phyloP scores from a whole-genome alignment of 768 basidiomycete species.

The Amanita thiersii region DNA sequence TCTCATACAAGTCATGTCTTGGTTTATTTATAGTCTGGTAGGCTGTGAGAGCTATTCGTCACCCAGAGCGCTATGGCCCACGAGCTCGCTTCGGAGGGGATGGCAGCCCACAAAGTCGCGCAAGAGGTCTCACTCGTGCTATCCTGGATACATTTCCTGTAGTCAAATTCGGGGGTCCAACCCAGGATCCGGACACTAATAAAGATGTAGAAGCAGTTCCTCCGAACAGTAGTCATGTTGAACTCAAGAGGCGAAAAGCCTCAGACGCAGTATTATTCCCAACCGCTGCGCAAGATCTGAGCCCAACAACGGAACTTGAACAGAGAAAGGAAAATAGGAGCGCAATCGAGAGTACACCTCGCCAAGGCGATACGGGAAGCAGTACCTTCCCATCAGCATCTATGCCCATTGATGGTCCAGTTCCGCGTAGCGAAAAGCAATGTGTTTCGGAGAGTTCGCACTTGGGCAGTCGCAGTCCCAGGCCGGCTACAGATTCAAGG shows the following conservation, averaged over 20 bases:
- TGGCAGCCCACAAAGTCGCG: constrained; percentile 52
- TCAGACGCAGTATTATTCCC: too few species aligned
- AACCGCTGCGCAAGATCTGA: not conserved
- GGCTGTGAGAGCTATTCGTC: constrained; percentile 75
- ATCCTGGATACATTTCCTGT: constrained; percentile 95
- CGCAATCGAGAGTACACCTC: too few species aligned
- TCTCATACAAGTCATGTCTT: not conserved
- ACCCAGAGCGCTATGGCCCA: constrained; percentile 90
- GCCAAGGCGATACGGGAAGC: not conserved
- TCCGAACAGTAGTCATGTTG: constrained; percentile 1
- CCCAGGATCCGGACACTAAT: constrained; percentile 6
- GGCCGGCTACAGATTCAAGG: constrained; percentile 10
- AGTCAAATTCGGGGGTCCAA: constrained; percentile 63
- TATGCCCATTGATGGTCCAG: too few species aligned
- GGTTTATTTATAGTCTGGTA: constrained; percentile 18
- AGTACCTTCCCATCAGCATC: not conserved
- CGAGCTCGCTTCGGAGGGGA: constrained; percentile 35
- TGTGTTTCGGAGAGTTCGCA: too few species aligned
- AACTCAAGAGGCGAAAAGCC: constrained; percentile 16
- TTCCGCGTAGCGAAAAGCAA: too few species aligned
- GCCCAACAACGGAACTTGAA: too few species aligned
- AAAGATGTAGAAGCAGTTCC: constrained; percentile 21
- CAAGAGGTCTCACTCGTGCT: constrained; percentile 82
- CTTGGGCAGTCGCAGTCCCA: too few species aligned
- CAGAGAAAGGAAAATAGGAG: too few species aligned